Evolutionary conservation across 176 grass and related monocot genomes (phyloP), one percentile per base, ranked within the genome.

Genomic region (Lolium perenne): DNA sequence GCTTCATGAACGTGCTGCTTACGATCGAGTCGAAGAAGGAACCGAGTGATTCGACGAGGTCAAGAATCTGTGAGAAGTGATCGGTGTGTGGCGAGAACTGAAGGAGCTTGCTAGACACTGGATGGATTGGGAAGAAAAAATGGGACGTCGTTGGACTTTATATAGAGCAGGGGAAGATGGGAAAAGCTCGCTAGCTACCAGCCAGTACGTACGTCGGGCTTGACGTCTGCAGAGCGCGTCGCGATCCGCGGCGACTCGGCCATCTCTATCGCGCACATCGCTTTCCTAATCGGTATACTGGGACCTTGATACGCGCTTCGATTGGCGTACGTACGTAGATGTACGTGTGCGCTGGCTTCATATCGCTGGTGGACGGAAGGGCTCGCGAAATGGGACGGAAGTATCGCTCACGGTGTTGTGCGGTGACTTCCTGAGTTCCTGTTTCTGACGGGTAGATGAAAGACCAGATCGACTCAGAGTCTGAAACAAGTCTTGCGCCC

Each of bases 1-100:
- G 88, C 83, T 89, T 89, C 79, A 83, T 82, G 54, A 56, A 56
- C 54, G 54, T 56, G 17, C 51, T 43, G 41, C 41, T 6, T 6
- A 54, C 4, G 14, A 51, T 51, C 49, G 49, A 54, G 51, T 54
- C 3, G 51, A 4, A 0, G 38, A 11, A 25, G 11, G 6, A 53
- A 40, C 20, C 8, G 10, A 43, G 32, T 71, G 38, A 11, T 71
- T 8, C 38, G 67, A 71, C 35, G 16, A 11, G 38, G 8, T n/a
- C 7, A 0, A 22, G n/a, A 60, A 60, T 22, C 57, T 60, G 20
- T 13, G 61, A 23, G 22, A 64, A 0, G 3, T 11, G 38, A n/a
- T 43, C 17, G 46, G 46, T 47, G 8, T 15, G 18, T 9, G 51
- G 51, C 14, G 14, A 15, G 14, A 54, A 17, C 51, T 16, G 14